Base-by-base conservation (phyloP, 1,139 yeast genomes). In the Yamadazyma trypodendri region DNA sequence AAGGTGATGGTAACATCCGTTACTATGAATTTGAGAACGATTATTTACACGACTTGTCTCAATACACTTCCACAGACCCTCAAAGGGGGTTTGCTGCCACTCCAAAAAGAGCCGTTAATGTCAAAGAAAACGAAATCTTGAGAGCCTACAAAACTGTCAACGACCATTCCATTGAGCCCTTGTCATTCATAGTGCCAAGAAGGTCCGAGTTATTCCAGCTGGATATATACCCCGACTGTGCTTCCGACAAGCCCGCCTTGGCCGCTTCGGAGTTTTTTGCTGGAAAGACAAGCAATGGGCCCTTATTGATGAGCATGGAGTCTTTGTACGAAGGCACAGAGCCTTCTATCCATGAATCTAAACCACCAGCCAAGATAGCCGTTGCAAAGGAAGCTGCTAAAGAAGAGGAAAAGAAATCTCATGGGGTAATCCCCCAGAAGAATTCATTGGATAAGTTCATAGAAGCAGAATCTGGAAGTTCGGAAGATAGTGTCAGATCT, bases 1-100 rank as follows among this genome's bases (percentile, higher is more conserved):
- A 92, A 62, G 99, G 98, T 59, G 98, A 92, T 60, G 97, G 98
- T 54, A 92, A 92, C 60, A 88, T 92, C 56, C 86, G 97, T 55
- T 90, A 90, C 64, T 89, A 71, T 56, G 97, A 92, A 63, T 87
- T 76, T 57, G 86, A 81, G 48, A 80, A 84, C 51, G 97, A 92
- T 55, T 83, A 79, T 50, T 71, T 92, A 44, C 80, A 72, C 61
- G 89, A 86, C 49, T 68, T 92, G 45, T 85, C 96, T 5, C 96
- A 90, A 60, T 92, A 76, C 60, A 81, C 83, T 41, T 88, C 97
- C 2, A 77, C 81, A 5, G 95, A 88, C 35, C 95, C 98, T 2
- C 98, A 92, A 70, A 83, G 98, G 61, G 99, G 99, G 1, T 82
- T 90, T 58, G 95, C 96, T 0, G 77, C 84, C 32, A 77, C 92